phyloP scores from a whole-genome alignment of 345 rosid species.

The Linum usitatissimum region DNA sequence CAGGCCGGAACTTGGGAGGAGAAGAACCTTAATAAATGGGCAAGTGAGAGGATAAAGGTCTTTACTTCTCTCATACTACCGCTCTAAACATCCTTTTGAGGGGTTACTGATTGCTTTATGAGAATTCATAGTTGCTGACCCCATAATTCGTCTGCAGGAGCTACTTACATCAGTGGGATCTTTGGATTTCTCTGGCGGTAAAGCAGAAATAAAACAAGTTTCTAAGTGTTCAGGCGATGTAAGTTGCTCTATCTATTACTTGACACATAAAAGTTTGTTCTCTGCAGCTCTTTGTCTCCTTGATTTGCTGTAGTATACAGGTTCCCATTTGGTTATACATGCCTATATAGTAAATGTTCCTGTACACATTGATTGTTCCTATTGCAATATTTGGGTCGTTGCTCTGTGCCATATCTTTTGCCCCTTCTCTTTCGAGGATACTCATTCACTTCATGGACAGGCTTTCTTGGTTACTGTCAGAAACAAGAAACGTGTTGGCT shows the following conservation, averaged over 20 bases:
- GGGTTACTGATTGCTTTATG: background rate
- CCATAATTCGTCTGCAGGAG: slow-evolving; percentile 51
- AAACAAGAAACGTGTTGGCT: slow-evolving; percentile 85
- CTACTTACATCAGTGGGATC: slow-evolving; percentile 50
- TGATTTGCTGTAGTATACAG: too few relatives aligned
- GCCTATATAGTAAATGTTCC: background rate
- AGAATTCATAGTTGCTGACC: background rate
- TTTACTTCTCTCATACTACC: too few relatives aligned
- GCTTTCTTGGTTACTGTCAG: slow-evolving; percentile 86
- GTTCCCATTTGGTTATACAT: background rate
- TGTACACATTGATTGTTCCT: background rate
- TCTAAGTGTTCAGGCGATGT: slow-evolving; percentile 75
- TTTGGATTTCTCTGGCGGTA: slow-evolving; percentile 58
- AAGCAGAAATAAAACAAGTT: slow-evolving; percentile 63
- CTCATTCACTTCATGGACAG: slow-evolving; percentile 25
- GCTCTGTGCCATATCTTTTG: too few relatives aligned
- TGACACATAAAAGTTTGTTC: too few relatives aligned
- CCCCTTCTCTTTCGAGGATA: background rate
- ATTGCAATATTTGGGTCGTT: too few relatives aligned
- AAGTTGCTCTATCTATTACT: slow-evolving; percentile 26
- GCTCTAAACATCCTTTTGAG: too few relatives aligned
- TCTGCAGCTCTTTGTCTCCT: too few relatives aligned
- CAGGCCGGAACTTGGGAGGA: slow-evolving; percentile 99
- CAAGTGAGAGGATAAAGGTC: slow-evolving; percentile 68
- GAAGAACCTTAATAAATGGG: slow-evolving; percentile 81